phyloP scores from a whole-genome alignment of 1,284 basidiomycete genomes.

The Leccinum laetum region DNA sequence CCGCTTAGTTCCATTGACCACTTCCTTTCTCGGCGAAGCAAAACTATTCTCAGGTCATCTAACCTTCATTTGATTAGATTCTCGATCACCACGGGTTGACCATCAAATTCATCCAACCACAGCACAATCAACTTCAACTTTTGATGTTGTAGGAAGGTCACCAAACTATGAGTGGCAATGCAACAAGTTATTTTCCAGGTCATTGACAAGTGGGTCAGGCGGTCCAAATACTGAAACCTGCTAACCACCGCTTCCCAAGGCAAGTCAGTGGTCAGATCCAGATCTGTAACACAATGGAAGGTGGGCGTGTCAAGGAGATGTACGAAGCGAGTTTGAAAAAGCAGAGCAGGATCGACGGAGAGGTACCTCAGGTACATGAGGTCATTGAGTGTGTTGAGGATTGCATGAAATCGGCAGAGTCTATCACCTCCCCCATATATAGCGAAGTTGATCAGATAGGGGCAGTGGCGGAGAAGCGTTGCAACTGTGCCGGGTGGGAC shows the following conservation, averaged over 20 bases:
- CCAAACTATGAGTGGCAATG: neutral
- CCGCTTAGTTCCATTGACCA: neutral
- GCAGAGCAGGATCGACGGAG: neutral
- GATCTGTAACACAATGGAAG: conserved; percentile 1
- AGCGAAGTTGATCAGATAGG: neutral
- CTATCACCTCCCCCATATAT: neutral
- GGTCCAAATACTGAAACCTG: neutral
- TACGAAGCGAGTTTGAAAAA: neutral
- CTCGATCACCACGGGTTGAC: neutral
- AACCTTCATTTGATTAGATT: neutral
- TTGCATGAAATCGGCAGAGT: neutral
- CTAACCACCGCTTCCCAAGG: neutral
- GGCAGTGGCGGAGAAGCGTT: neutral
- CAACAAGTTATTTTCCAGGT: neutral
- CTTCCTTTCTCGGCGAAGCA: neutral
- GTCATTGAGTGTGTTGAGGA: neutral
- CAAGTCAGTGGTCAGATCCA: conserved; percentile 1
- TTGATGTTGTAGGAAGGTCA: neutral
- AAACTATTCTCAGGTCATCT: neutral
- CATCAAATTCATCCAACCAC: neutral
- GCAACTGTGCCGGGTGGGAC: neutral
- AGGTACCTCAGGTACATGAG: neutral
- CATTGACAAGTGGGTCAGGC: conserved; percentile 3
- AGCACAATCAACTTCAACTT: conserved; percentile 1
- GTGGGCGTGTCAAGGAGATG: neutral